Base-by-base conservation (phyloP, 495 filamentous ascomycete species). In the Halenospora varia region DNA sequence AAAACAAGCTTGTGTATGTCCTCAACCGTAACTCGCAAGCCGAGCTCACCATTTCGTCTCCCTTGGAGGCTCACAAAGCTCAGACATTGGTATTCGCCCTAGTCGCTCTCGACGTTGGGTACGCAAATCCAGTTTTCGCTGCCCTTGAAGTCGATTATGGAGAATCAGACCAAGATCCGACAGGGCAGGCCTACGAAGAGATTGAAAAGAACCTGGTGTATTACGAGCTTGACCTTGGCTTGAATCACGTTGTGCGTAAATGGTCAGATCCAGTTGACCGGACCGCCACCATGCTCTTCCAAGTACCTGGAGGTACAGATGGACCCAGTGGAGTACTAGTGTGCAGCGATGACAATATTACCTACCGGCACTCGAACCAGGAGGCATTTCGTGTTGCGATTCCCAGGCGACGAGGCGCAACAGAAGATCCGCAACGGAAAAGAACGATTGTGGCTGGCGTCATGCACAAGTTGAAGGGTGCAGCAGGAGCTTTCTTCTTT, bases 1-100 rank as follows among this genome's bases (percentile, higher is more conserved):
- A 99, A 83, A 97, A 97, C 73, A 97, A 97, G 75, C 88, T 99
- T 63, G 95, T 97, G 67, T 99, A 97, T 72, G 93, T 97, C 66
- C 79, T 99, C 53, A 97, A 97, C 74, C 88, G 95, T 40, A 96
- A 96, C 73, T 82, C 91, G 39, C 89, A 96, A 73, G 91, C 89
- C 26, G 91, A 96, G 68, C 80, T 97, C 66, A 94, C 91, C 23
- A 97, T 97, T 40, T 99, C 95, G 4, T 97, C 92, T 15, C 93
- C 95, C 1, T 76, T 97, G n/a, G 95, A 97, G 73, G 95, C 95
- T 4, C 94, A 97, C 72, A 95, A 92, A 70, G 83, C 90, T n/a
- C 92, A 96, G 53, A 94, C 90, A 0, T 70, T 97, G 51, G 91
- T 97, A 15, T 91, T 96, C 58, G 89, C 89, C 9, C 72, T 97